These are phyloP conservation scores for Fusarium papillatum DNA, from an alignment of 2,329 filamentous ascomycete species.

Conservation along the genomic window DNA sequence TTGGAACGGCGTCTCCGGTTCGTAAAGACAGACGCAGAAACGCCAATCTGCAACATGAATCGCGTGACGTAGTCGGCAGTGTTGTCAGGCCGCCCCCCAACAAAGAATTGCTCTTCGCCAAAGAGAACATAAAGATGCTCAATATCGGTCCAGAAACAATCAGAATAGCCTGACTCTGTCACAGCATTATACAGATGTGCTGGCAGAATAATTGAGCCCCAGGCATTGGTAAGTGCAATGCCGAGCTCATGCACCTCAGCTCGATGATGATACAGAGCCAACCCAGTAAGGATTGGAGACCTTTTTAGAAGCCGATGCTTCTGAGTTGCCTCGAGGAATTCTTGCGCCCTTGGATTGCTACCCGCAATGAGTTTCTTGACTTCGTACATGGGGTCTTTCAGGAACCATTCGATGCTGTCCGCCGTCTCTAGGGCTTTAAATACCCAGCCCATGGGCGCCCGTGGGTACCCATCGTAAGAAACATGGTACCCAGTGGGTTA, in stretches of 20 bases:
- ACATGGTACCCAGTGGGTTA: too few species aligned
- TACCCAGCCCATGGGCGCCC: too few species aligned
- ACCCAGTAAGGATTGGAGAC: neutral
- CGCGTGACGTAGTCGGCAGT: neutral
- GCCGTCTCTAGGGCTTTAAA: too few species aligned
- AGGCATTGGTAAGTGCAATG: neutral
- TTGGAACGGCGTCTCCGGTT: neutral
- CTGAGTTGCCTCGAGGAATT: neutral
- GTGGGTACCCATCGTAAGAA: too few species aligned
- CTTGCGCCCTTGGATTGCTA: neutral
- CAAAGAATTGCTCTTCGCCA: neutral
- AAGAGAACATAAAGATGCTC: neutral
- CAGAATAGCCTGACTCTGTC: too few species aligned
- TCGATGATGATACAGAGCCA: neutral
- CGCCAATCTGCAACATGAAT: neutral
- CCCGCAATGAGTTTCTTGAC: neutral
- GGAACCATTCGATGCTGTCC: neutral
- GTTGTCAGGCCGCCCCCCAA: neutral
- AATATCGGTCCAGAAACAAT: neutral
- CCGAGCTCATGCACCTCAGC: neutral
- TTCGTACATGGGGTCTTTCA: neutral
- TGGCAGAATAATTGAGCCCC: neutral
- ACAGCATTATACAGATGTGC: neutral
- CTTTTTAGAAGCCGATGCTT: neutral
- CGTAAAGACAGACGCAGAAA: neutral